Conservation (phyloP, 2,329 filamentous ascomycete genomes). For the Diaporthe longicolla region DNA sequence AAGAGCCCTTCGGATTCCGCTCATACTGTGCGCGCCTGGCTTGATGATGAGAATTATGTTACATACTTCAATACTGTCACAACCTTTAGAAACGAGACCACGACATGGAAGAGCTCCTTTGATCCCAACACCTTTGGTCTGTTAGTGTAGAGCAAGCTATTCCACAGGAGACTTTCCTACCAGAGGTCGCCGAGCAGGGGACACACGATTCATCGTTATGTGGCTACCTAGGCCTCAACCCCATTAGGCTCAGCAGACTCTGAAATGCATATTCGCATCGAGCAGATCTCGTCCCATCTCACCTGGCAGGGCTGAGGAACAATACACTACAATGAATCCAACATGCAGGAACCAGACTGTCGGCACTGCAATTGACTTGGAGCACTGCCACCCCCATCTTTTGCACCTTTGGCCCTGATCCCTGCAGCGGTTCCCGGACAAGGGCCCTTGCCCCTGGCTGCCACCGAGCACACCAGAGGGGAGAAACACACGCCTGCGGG, state of each 20-base stretch:
- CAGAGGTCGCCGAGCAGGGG: too few species aligned
- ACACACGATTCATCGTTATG: too few species aligned
- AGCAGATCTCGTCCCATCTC: neutral
- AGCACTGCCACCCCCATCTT: conserved; percentile 43
- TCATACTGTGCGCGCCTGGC: neutral
- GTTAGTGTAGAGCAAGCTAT: too few species aligned
- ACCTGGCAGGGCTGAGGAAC: conserved; percentile 39
- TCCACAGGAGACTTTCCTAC: too few species aligned
- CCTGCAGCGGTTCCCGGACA: conserved; percentile 14
- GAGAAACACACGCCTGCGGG: conserved; percentile 1
- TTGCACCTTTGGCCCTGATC: conserved; percentile 29
- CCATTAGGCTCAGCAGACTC: neutral
- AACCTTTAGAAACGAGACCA: too few species aligned
- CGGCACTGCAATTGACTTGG: conserved; percentile 2
- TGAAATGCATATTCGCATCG: neutral
- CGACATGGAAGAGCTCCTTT: too few species aligned
- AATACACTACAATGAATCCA: conserved; percentile 19
- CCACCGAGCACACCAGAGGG: neutral
- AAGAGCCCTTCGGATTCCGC: too few species aligned
- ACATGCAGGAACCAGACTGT: conserved; percentile 32
- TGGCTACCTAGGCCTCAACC: neutral
- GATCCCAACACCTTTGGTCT: too few species aligned
- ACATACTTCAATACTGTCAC: too few species aligned
- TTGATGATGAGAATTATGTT: neutral
- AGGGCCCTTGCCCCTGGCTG: neutral